Conservation (phyloP, 805 yeast genomes). For the Candida nemodendra region DNA sequence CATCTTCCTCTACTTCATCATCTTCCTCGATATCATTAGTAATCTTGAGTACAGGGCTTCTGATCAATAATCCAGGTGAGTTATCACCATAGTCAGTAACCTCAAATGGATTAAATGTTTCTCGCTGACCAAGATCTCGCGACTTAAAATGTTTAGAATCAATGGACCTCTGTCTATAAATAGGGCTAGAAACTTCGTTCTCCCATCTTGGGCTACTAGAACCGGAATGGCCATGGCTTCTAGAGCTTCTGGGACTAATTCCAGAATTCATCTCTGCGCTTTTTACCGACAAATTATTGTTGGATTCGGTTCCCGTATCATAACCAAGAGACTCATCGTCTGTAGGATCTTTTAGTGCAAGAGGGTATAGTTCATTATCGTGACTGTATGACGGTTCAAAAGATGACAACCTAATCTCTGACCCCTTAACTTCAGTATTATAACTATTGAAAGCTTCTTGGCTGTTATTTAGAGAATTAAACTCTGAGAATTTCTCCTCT, state of each 20-base stretch:
- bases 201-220: slow-evolving; percentile 1
- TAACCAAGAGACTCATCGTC: slow-evolving; percentile 4
- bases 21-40: slow-evolving; percentile 2
- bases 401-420: too few species aligned
- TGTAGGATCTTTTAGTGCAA: slow-evolving; percentile 5
- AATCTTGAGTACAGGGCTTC: slow-evolving; percentile 4
- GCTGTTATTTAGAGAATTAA: too few species aligned
- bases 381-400: not conserved
- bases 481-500: too few species aligned
- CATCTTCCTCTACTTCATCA: slow-evolving; percentile 15
- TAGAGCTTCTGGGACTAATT: not conserved
- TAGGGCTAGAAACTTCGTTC: slow-evolving; percentile 9
- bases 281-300: slow-evolving; percentile 1
- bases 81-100: too few species aligned
- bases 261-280: slow-evolving; percentile 4
- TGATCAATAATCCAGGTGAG: too few species aligned
- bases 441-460: too few species aligned
- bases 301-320: not conserved
- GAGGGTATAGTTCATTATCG: slow-evolving; percentile 15
- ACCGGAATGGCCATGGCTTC: not conserved
- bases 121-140: not conserved
- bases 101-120: too few species aligned
- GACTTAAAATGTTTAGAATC: slow-evolving; percentile 6
- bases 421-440: too few species aligned
- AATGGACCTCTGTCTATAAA: slow-evolving; percentile 13